A percentile compares a stretch with the other conserved stretches of the same genome.
Conservation (phyloP, 306 rosid genomes). For the Fragaria iinumae region DNA sequence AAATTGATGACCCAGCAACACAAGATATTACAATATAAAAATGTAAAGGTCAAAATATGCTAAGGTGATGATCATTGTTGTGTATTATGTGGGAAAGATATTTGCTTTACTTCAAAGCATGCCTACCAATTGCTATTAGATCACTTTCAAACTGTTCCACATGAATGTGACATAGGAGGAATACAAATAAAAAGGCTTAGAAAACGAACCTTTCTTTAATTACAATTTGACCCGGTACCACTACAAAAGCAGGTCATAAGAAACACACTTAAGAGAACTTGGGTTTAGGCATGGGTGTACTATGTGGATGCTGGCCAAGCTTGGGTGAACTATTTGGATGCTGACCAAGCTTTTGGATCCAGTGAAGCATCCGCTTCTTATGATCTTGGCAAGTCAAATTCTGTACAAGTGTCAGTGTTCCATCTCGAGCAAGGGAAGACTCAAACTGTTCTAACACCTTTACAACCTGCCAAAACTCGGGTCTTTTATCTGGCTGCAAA, state of each 20-base stretch:
- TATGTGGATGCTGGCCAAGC: constrained; percentile 67
- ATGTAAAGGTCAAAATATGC: background rate
- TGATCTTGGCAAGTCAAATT: constrained; percentile 56
- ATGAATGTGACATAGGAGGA: constrained; percentile 31
- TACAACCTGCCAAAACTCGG: constrained; percentile 88
- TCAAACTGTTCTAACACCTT: constrained; percentile 82
- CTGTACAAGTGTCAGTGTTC: constrained; percentile 53
- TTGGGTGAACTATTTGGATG: constrained; percentile 49
- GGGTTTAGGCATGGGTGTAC: constrained; percentile 65
- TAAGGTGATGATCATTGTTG: constrained; percentile 4
- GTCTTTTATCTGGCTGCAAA: constrained; percentile 73
- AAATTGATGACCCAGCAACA: background rate
- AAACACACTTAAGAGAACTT: constrained; percentile 60
- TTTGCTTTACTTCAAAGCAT: constrained; percentile 32
- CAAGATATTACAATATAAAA: background rate
- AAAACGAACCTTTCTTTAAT: constrained; percentile 55
- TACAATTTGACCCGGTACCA: constrained; percentile 54
- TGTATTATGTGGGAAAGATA: constrained; percentile 9
- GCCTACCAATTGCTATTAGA: constrained; percentile 40
- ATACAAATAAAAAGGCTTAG: constrained; percentile 36
- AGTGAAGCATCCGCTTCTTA: constrained; percentile 83
- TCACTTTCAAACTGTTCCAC: constrained; percentile 29
- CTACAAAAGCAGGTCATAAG: constrained; percentile 47
- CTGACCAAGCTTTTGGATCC: constrained; percentile 93
- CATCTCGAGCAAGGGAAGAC: constrained; percentile 63